Evolutionary conservation across 1,139 yeast species (phyloP).

Genomic region (Suhomyces ambrosiae): DNA sequence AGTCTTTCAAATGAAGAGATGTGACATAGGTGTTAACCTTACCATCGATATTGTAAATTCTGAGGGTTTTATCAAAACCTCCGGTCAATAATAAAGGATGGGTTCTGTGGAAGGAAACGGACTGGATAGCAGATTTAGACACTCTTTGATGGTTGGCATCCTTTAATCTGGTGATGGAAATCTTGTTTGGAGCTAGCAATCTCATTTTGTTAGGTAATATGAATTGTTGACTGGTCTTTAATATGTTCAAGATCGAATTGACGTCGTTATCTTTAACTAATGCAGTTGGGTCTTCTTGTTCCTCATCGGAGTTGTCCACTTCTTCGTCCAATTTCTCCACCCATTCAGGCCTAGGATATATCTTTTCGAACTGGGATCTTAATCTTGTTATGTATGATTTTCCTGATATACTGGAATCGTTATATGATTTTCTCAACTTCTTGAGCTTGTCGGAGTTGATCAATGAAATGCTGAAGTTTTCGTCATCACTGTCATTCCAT

Average conservation of each 20-base stretch:
- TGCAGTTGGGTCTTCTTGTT: slow-evolving; percentile 29
- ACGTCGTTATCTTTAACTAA: slow-evolving; percentile 47
- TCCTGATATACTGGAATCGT: slow-evolving; percentile 65
- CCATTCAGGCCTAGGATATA: slow-evolving; percentile 91
- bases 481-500: slow-evolving; percentile 96
- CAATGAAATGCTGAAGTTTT: slow-evolving; percentile 63
- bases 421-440: slow-evolving; percentile 68
- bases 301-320: slow-evolving; percentile 28
- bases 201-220: slow-evolving; percentile 51
- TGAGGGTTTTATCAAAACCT: slow-evolving; percentile 86
- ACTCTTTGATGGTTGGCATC: slow-evolving; percentile 79
- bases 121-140: slow-evolving; percentile 79
- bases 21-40: slow-evolving; percentile 78
- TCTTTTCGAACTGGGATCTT: slow-evolving; percentile 81
- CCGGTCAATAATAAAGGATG: slow-evolving; percentile 86
- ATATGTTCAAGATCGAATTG: slow-evolving; percentile 59
- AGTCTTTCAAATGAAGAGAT: slow-evolving; percentile 72
- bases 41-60: slow-evolving; percentile 93
- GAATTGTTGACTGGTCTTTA: slow-evolving; percentile 61
- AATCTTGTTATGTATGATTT: slow-evolving; percentile 69
- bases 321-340: slow-evolving; percentile 47
- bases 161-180: slow-evolving; percentile 76
- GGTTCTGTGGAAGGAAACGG: slow-evolving; percentile 79
- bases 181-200: slow-evolving; percentile 66
- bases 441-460: slow-evolving; percentile 59